These are phyloP conservation scores for Blastomyces silverae DNA, from an alignment of 2,329 filamentous ascomycete species.

Conservation along the genomic window DNA sequence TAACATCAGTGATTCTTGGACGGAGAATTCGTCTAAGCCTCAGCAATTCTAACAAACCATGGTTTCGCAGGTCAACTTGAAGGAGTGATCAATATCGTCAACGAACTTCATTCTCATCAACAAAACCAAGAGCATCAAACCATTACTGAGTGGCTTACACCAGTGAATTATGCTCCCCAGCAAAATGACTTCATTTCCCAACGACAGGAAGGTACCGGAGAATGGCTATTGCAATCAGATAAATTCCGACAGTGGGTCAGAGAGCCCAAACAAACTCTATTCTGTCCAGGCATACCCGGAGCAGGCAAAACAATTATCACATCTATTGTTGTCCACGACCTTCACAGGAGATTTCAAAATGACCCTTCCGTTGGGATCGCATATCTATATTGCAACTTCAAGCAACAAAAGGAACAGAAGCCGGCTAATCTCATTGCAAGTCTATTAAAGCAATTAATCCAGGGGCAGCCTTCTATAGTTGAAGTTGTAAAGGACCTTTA, in stretches of 20 bases:
- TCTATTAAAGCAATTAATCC: slow-evolving; percentile 8
- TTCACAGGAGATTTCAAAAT: slow-evolving; percentile 6
- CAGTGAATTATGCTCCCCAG: slow-evolving; percentile 34
- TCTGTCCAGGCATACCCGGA: slow-evolving; percentile 18
- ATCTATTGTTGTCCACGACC: slow-evolving; percentile 17
- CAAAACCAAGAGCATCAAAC: neutral
- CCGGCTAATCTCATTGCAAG: slow-evolving; percentile 8
- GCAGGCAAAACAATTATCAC: slow-evolving; percentile 20
- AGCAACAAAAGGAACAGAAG: neutral
- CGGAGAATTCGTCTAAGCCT: too few species aligned
- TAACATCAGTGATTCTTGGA: neutral
- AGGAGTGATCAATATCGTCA: slow-evolving; percentile 3
- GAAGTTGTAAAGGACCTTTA: slow-evolving; percentile 15
- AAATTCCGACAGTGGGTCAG: slow-evolving; percentile 28
- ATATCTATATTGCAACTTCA: slow-evolving; percentile 11
- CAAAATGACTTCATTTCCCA: slow-evolving; percentile 37
- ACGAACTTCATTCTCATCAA: neutral
- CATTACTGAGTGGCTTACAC: slow-evolving; percentile 35
- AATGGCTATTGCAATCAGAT: slow-evolving; percentile 42
- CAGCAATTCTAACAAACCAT: neutral
- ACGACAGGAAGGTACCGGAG: slow-evolving; percentile 40
- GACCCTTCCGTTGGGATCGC: slow-evolving; percentile 3
- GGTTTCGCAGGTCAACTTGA: neutral
- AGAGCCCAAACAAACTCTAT: slow-evolving; percentile 4
- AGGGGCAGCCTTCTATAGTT: slow-evolving; percentile 2